These are phyloP conservation scores for Geranium brycei DNA, from an alignment of 345 rosid species.

Conservation along the genomic window DNA sequence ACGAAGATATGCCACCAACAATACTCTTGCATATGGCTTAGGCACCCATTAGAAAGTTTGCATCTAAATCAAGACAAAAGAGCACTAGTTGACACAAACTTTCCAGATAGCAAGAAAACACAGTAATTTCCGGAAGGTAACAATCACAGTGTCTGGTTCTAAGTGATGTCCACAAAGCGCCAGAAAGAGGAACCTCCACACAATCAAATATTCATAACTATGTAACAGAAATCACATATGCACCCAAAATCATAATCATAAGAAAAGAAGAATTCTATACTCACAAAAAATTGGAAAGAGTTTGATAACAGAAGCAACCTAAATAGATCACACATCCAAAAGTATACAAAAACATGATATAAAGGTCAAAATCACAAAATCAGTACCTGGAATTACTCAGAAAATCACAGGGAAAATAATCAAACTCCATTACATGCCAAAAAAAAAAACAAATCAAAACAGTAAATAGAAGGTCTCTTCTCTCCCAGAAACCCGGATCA, in stretches of 20 bases:
- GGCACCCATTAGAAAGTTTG: neutral
- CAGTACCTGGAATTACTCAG: slow-evolving; percentile 1
- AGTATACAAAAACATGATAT: neutral
- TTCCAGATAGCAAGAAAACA: neutral
- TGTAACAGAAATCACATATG: neutral
- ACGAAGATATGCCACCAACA: too few relatives aligned
- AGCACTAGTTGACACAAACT: neutral
- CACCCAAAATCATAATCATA: neutral
- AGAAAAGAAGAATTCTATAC: neutral
- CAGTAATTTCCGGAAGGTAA: neutral
- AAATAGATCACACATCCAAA: neutral
- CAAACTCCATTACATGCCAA: neutral
- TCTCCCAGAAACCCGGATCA: slow-evolving; percentile 14
- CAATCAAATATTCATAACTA: neutral
- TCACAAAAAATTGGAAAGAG: neutral
- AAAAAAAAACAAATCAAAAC: slow-evolving; percentile 1
- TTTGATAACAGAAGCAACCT: neutral
- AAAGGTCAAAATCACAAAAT: slow-evolving; percentile 6
- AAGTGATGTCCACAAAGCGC: neutral
- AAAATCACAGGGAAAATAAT: neutral
- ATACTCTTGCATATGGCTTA: neutral
- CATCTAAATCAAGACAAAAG: neutral
- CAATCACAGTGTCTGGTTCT: neutral
- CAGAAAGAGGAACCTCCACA: neutral
- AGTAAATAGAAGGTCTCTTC: neutral